Base-by-base conservation (phyloP, 2,329 filamentous ascomycete species). In the Incumbomyces delicatus region DNA sequence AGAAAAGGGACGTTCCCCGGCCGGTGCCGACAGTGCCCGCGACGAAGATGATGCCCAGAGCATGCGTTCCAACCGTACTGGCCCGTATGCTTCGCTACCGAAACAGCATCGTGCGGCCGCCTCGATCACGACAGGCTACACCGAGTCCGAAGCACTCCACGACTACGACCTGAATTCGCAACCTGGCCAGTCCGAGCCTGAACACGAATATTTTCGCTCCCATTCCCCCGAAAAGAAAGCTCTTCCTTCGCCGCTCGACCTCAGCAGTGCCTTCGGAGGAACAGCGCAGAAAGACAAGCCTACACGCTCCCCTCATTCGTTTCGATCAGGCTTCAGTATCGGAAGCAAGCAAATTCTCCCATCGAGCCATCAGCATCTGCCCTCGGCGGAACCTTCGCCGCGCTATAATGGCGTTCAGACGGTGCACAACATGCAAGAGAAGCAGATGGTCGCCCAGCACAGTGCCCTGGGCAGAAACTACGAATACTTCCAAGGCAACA, bases 401-500 rank as follows among this genome's bases (percentile, higher is more conserved):
- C 76, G 74, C 39, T 72, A 85, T 42, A 65, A 1, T 59, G 66
- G n/a, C 73, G 5, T 27, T 27, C 22, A 27, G 5, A 78, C 58
- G 58, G 61, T 31, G 48, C 55, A 45, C 44, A 59, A 20, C 47
- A 60, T 14, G 52, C 58, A 14, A 52, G 44, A 4, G 68, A 68
- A 45, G 34, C 42, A 38, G 6, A 17, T n/a, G 13, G 14, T 31
- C 17, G 42, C 42, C 13, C 33, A 38, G 22, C 42, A 38, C 38
- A 54, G 63, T 18, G 65, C 72, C 31, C 60, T 77, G 46, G 81
- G 85, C 43, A 82, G 76, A 54, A 95, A 95, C 58, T 85, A 90
- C 65, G 80, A 96, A 62, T 95, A 95, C 63, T 96, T 95, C 59
- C 78, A 86, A 37, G 92, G 92, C 38, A 98, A 96, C 61, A 95